Base-by-base conservation (phyloP, 2,329 filamentous ascomycete species). In the Fusarium falciforme region DNA sequence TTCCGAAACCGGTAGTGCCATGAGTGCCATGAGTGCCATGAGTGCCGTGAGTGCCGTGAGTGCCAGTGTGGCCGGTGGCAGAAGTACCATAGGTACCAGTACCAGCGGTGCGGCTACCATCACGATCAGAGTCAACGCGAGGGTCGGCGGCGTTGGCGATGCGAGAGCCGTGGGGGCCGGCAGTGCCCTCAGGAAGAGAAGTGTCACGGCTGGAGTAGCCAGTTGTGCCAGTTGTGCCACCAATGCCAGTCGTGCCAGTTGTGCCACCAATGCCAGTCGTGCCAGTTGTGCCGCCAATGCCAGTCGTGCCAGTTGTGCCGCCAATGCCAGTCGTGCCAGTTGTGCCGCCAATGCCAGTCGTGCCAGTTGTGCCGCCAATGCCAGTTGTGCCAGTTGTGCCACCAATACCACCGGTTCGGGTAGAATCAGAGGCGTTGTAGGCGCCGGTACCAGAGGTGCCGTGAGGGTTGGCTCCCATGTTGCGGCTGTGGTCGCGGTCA, bases 41-140 rank as follows among this genome's bases (percentile, higher is more conserved):
- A 66, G 57, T 61, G 5, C 61, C 64, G n/a, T 25, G 27, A 27
- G 27, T 27, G 20, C 27, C 16, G 31, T 22, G 17, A n/a, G 31
- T n/a, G 20, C 62, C 35, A 42, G 47, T 36, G 49, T 61, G 66
- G 42, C 54, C 54, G 1, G 33, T 36, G 14, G 29, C 22, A 17
- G n/a, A 8, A 31, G 61, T 38, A 12, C 66, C 67, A 40, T 42
- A 20, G 5, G 33, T 20, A 66, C 68, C 59, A 31, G 74, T 67
- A 36, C 72, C 70, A 22, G n/a, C 25, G 38, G 17, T 22, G 38
- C 59, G 52, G 61, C 38, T 31, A 36, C 78, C 76, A 66, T 86
- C 85, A n/a, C 85, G 82, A 77, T 90, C 87, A 4, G 85, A 87
- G 76, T 90, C 88, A 42, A 89, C 82, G 29, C 86, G 82, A 22